Percentiles rank a stretch among this genome's conserved stretches.
phyloP scores from a whole-genome alignment of 148 eudicot genomes.

The Amaranthus hypochondriacus region DNA sequence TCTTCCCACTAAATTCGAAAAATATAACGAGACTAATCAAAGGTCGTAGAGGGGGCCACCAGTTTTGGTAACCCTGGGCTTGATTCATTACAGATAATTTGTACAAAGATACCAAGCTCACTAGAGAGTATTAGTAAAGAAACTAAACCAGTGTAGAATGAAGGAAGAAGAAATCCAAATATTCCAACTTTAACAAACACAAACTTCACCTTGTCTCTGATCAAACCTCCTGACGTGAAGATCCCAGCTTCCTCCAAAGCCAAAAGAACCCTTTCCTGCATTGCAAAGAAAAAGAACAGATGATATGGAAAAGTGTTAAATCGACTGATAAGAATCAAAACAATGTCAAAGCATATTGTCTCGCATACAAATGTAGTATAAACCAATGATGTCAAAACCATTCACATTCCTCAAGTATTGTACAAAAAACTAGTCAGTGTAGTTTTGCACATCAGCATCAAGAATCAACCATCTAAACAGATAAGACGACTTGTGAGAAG shows the following conservation, averaged over 20 bases:
- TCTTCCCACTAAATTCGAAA: too few relatives aligned
- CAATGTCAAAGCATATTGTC: neutral
- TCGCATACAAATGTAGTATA: neutral
- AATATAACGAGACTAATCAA: too few relatives aligned
- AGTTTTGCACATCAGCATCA: neutral
- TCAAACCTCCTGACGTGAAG: constrained; percentile 87
- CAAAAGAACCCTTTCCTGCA: constrained; percentile 80
- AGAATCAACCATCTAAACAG: neutral
- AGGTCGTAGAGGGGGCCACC: too few relatives aligned
- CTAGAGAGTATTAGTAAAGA: too few relatives aligned
- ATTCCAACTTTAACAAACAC: neutral
- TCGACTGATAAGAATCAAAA: neutral
- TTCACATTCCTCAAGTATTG: neutral
- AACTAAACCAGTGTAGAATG: too few relatives aligned
- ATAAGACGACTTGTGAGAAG: too few relatives aligned
- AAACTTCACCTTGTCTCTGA: constrained; percentile 79
- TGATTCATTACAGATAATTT: too few relatives aligned
- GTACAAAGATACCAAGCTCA: too few relatives aligned
- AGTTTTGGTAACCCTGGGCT: too few relatives aligned
- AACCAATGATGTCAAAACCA: neutral
- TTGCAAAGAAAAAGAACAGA: neutral
- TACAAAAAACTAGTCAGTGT: neutral
- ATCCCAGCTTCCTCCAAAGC: constrained; percentile 95
- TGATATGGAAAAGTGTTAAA: neutral
- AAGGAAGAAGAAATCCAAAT: too few relatives aligned